Base-by-base conservation (phyloP, 345 rosid genomes). In the Dipteronia sinensis region DNA sequence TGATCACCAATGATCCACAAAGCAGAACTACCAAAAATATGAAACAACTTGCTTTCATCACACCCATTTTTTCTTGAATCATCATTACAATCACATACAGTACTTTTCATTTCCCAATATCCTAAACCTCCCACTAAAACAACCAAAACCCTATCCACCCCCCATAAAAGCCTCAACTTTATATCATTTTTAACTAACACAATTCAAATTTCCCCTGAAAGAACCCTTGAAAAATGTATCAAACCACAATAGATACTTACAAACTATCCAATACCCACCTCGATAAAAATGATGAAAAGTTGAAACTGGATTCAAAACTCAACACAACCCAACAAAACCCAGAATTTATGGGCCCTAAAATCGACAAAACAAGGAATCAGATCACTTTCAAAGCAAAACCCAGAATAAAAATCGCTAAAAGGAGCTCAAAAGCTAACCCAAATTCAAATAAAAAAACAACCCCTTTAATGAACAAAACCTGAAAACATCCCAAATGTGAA, bases 91-190 rank as follows among this genome's bases (percentile, higher is more conserved):
- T 55, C 85, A 53, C 9, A 15, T 2, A 65, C 74, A 69, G 27
- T 69, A 71, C 84, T 83, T 82, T 69, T 84, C 87, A 89, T 86
- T 76, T 83, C 84, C 81, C 82, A 77, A 73, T 64, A 73, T 11
- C 74, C 75, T 77, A 78, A 80, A 83, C 81, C 76, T 31, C 78
- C 34, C 27, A 56, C 46, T 34, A 55, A 75, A 77, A 81, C 69
- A 65, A 74, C 49, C 65, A 71, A 72, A 69, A 83, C 74, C 83
- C 81, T 75, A 49, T 67, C 19, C 56, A 56, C 7, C 56, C 62
- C 10, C 74, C 69, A 70, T 27, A 40, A 67, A 71, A 69, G 62
- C 79, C 73, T 59, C 75, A 68, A 68, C 34, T 73, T 71, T 66
- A 44, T 13, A 34, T 42, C 76, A 40, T 51, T 67, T 49, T 22